Evolutionary conservation across 2,329 filamentous ascomycete species (phyloP), one percentile per base, ranked within the genome.

Genomic region (Diaporthe citrichinensis): DNA sequence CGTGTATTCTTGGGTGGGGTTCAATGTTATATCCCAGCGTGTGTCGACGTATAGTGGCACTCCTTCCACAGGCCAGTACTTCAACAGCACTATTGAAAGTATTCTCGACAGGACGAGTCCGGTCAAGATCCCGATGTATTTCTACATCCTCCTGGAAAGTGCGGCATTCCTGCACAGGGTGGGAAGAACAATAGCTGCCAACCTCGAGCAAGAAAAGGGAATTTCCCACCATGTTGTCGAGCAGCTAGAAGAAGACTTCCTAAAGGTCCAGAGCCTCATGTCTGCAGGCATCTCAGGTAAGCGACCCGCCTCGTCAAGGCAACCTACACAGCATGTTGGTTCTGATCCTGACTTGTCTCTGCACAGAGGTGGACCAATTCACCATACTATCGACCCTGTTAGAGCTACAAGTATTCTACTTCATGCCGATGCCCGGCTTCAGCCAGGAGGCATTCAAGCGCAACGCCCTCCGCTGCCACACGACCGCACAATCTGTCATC

Each of bases 381-480:
- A 87, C 87, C 67, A 81, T 88, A 12, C 80, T 90, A 4, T 84
- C 88, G 0, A 86, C 88, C 1, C 84, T 87, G 31, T 84, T 90
- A n/a, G 88, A 91, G 74, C 85, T 90, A 12, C 88, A 91, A 77
- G 81, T 84, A 1, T 90, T 87, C 80, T 90, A 90, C 82, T 87
- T 90, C 78, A 84, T 86, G 77, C 87, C 86, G 4, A 83, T 84
- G 0, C 83, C 85, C 2, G 84, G 83, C 25, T 82, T 82, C 76
- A 83, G 80, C 77, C 80, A 80, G 2, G 84, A 84, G 55, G 82
- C 81, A 17, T 83, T 88, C 73, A 85, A 84, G 75, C 82, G 86
- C 67, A 86, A 88, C 78, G 81, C 87, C 34, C 80, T 88, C 55
- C 86, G 87, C 31, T 82, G 86, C 31, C 89, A 87, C 80, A 86